Evolutionary conservation across 805 yeast genomes (phyloP).

Genomic region (Suhomyces pyralidae): DNA sequence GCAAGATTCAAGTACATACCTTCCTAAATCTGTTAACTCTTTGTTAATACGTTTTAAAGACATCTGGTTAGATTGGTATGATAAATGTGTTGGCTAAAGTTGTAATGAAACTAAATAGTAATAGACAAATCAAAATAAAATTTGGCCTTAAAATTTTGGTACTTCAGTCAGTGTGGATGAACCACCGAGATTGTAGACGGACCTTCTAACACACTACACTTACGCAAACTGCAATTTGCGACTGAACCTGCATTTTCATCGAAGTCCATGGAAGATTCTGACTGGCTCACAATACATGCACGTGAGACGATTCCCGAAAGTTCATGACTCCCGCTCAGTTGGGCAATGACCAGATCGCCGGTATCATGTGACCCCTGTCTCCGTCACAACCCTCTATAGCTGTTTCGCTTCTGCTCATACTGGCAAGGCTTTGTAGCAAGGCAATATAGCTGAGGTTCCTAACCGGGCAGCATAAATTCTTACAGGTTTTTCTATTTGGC

Average conservation of each 20-base stretch:
- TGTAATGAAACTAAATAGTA: conserved; percentile 3
- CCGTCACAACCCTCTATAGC: background rate
- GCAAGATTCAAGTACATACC: conserved; percentile 50
- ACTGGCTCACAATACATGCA: background rate
- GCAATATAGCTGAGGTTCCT: background rate
- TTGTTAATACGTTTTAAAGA: conserved; percentile 94
- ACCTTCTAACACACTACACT: conserved; percentile 3
- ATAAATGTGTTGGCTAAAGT: background rate
- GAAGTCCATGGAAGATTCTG: conserved; percentile 8
- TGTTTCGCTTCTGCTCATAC: background rate
- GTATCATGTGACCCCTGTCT: background rate
- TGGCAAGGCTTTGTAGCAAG: background rate
- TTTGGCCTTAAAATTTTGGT: background rate
- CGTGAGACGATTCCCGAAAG: background rate
- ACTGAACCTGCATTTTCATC: conserved; percentile 4
- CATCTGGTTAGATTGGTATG: conserved; percentile 42
- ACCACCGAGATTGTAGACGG: conserved; percentile 1
- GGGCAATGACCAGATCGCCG: background rate
- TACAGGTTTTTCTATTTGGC: background rate
- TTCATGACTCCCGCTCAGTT: background rate
- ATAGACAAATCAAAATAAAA: conserved; percentile 4
- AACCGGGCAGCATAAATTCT: background rate
- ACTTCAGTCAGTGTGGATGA: conserved; percentile 1
- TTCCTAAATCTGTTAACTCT: conserved; percentile 92
- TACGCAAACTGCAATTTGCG: conserved; percentile 5